These are phyloP conservation scores for Aspergillus sp. DNA, from an alignment of 2,329 filamentous ascomycete species.

Conservation along the genomic window DNA sequence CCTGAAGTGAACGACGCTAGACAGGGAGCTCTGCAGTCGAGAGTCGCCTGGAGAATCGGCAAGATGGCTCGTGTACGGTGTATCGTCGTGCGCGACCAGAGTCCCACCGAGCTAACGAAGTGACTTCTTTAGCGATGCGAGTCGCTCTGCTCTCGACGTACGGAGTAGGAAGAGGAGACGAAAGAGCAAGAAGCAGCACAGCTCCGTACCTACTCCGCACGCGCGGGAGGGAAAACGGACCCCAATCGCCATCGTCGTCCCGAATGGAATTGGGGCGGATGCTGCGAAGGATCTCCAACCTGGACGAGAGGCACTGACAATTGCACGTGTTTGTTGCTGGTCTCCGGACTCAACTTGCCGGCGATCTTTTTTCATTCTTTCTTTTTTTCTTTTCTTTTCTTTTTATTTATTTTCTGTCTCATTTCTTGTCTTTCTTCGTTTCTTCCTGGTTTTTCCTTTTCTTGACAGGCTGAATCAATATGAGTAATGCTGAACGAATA, in stretches of 20 bases:
- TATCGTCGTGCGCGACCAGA: not conserved
- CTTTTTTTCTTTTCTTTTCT: not conserved
- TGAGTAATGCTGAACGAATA: no score
- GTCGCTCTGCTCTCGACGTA: not conserved
- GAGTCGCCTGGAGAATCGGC: no score
- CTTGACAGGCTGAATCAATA: not conserved
- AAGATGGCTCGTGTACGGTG: not conserved
- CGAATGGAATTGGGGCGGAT: not conserved
- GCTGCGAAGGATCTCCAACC: not conserved
- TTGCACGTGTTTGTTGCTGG: not conserved
- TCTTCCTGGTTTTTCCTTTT: not conserved
- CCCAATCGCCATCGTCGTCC: not conserved
- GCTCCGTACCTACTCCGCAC: not conserved
- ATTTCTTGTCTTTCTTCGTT: not conserved
- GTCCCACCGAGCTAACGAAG: not conserved
- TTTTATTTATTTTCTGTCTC: not conserved
- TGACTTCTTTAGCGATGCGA: not conserved
- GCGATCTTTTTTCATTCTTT: no score
- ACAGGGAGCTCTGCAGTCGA: not conserved
- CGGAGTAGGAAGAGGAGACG: not conserved
- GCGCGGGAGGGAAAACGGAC: not conserved
- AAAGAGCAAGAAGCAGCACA: not conserved
- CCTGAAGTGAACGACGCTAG: not conserved
- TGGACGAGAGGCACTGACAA: not conserved
- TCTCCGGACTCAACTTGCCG: not conserved